phyloP scores from a whole-genome alignment of 1,139 yeast species.

The Barnettozyma hawaiiensis region DNA sequence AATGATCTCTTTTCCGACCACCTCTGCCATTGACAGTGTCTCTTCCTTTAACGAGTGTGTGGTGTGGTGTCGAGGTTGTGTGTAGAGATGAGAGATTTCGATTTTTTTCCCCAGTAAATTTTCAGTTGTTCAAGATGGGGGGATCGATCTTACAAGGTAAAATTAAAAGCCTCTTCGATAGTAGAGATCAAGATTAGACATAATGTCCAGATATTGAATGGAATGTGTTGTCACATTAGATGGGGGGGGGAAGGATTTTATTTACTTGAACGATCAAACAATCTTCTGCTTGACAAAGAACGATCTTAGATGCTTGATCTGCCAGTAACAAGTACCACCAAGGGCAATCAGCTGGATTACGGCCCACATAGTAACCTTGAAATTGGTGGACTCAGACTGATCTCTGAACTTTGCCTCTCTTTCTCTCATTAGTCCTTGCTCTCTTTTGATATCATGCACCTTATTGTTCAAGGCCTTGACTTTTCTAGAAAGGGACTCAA shows the following conservation, averaged over 20 bases:
- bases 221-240: no score
- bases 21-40: background rate
- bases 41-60: background rate
- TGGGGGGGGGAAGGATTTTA: no score
- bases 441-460: constrained; percentile 52
- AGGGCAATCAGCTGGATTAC: constrained; percentile 53
- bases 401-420: constrained; percentile 68
- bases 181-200: no score
- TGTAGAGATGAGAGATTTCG: no score
- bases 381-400: constrained; percentile 58
- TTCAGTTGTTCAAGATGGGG: no score
- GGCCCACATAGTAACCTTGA: constrained; percentile 62
- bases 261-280: constrained; percentile 33
- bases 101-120: no score
- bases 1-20: background rate
- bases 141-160: no score
- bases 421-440: constrained; percentile 61
- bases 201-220: no score
- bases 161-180: no score
- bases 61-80: no score
- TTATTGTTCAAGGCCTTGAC: constrained; percentile 50
- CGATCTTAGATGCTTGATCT: constrained; percentile 53
- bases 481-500: constrained; percentile 46
- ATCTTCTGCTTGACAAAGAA: constrained; percentile 65
- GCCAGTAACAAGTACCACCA: constrained; percentile 61